Base-by-base conservation (phyloP, 176 grass and related monocot genomes). In the Raddia guianensis region DNA sequence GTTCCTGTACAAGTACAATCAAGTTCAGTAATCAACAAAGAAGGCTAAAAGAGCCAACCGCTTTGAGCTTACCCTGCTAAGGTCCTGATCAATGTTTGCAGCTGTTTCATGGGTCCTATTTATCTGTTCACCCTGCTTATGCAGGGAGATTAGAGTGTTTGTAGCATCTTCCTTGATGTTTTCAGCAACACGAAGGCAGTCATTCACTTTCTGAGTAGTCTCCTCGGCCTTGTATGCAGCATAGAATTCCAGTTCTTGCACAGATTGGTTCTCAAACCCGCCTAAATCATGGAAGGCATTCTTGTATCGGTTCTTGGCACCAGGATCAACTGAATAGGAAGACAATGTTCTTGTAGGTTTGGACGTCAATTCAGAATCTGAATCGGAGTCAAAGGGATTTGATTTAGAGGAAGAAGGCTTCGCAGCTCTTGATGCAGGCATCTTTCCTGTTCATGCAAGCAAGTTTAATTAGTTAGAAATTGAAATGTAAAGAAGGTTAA, bases 131-230 rank as follows among this genome's bases (percentile, higher is more conserved):
- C 75, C 75, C 66, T 85, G 83, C 18, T 78, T 69, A 63, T 85
- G 75, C 56, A 86, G 53, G 21, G 52, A 76, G 71, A 81, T 72
- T 9, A 87, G 64, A 70, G 85, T 87, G 51, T 54, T 76, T 18
- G 85, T 63, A 76, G 73, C 85, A 63, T 69, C 72, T 32, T 87
- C 85, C 67, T 49, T 87, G 51, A 87, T 87, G 44, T 87, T 80
- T 70, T 76, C 85, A 63, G 85, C 85, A 76, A 87, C 59, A 63
- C 40, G 48, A 48, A 87, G 56, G 42, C 78, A 87, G 45, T 21
- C 71, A 45, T 48, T 87, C 70, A 82, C 69, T 70, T 62, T 87
- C 5, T 57, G 51, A 52, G 85, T 76, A 12, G 72, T 82, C 51
- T 82, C 85, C 72, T 82, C 78, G 18, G 75, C 64, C 66, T 72